Base-by-base conservation (phyloP, 2,329 filamentous ascomycete genomes). In the Curvularia hawaiiensis region DNA sequence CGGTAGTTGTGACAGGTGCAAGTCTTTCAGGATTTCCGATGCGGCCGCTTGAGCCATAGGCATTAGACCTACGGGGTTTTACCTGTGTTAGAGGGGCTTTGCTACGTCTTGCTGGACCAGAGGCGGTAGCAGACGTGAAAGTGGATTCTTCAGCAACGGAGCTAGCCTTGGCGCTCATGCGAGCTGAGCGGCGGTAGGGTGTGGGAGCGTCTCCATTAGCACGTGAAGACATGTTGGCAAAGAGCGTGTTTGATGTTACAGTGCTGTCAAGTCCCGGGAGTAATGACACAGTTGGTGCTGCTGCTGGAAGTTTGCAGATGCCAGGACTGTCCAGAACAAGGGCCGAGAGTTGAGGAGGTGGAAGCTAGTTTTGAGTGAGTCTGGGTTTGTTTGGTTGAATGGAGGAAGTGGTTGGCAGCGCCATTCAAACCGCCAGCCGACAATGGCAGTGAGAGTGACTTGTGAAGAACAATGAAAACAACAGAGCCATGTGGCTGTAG, bases 1-100 rank as follows among this genome's bases (percentile, higher is more conserved):
- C 73, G 18, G 72, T 72, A 9, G 58, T 68, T 3, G 59, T 59
- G 0, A 69, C 59, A 18, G 70, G 46, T 0, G 62, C 50, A 4
- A 77, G 60, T 40, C 72, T 70, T 39, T 71, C 68, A 14, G 71
- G 71, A 38, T 65, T 63, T 26, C 67, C 65, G 40, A 72, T 63
- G 26, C 72, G 73, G 49, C 73, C 74, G 53, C 66, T 67, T 22
- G 75, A 64, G 38, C 76, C 76, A 54, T 78, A 78, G 1, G 74
- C 73, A 49, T 72, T 70, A 5, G 75, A 77, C 44, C 68, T 63
- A 24, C 69, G 69, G 22, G 67, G 44, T 28, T 70, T 70, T 44
- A 73, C 61, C 59, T 74, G 71, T 12, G 72, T 69, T 4, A 75
- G 61, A 1, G 71, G 63, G 7, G 59, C 68, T 45, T 66, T 68